Evolutionary conservation across 768 basidiomycete species (phyloP), one percentile per base, ranked within the genome.

Genomic region (Rhodotorula diobovata): DNA sequence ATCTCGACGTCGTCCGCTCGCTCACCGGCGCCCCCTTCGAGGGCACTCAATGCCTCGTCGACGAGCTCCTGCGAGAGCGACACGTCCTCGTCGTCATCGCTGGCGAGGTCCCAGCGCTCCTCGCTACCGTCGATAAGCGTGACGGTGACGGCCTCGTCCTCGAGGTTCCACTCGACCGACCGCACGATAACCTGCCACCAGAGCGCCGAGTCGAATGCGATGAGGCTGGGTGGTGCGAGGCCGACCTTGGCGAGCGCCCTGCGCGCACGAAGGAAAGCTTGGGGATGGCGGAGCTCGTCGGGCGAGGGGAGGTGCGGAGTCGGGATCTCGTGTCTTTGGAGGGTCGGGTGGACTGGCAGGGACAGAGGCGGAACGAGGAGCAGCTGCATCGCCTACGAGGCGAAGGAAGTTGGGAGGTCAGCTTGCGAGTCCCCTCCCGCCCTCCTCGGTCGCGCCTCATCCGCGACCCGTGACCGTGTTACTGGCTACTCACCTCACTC

Each of bases 71-170:
- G 8, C 25, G 28, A 34, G 50, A 28, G 18, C 39, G 25, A 30
- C 28, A 25, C 12, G 39, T 30, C 54, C 25, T 51, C 41, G 6
- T 32, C 51, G 14, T 56, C 23, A 6, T 43, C n/a, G 32, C 9
- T 45, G 32, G 61, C 63, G 1, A 74, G 48, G 18, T 67, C 66
- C 72, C 72, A 74, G 6, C 66, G 50, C 39, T 70, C 68, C 23
- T 67, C 54, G 14, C 45, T 67, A 2, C 68, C 68, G 35, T 74
- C 72, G n/a, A 41, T 21, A 23, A 74, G 46, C 5, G 9, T 35
- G n/a, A 74, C 66, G 25, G 51, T 41, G 43, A 64, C 39, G 48
- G 57, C 28, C 34, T 64, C 64, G 1, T 23, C 30, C 39, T 67
- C 72, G 43, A 74, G 56, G 32, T 74, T 54, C 65, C 65, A 74